Conservation (phyloP, 1,284 basidiomycete species). For the Omphalotus olearius region DNA sequence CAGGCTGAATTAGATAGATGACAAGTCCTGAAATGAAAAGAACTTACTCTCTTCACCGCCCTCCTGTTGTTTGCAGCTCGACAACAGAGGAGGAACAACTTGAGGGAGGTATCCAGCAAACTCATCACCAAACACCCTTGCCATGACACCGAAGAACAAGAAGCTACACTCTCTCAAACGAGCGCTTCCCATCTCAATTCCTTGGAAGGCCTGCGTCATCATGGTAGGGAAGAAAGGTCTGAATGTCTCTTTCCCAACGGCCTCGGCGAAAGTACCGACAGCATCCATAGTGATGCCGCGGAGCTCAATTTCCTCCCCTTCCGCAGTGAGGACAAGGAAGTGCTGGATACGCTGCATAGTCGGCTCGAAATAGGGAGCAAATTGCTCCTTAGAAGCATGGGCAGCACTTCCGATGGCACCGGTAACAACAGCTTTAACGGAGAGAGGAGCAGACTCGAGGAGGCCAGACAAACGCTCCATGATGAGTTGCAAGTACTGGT, state of each 20-base stretch:
- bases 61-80: conserved; percentile 85
- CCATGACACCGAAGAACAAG: conserved; percentile 98
- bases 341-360: conserved; percentile 89
- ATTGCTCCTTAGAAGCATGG: conserved; percentile 92
- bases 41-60: conserved; percentile 64
- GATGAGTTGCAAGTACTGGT: conserved; percentile 89
- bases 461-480: conserved; percentile 94
- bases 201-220: conserved; percentile 95
- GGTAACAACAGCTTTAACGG: conserved; percentile 94
- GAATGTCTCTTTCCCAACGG: conserved; percentile 93
- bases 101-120: conserved; percentile 86
- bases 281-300: conserved; percentile 99
- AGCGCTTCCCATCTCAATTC: conserved; percentile 83
- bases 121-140: conserved; percentile 92
- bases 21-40: conserved; percentile 1
- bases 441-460: conserved; percentile 81
- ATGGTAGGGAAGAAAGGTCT: conserved; percentile 92
- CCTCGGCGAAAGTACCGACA: conserved; percentile 96
- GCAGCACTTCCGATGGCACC: conserved; percentile 98
- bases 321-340: conserved; percentile 78
- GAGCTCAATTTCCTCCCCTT: conserved; percentile 89
- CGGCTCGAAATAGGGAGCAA: conserved; percentile 93
- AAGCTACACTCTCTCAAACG: conserved; percentile 95
- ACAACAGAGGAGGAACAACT: conserved; percentile 85
- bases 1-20: not conserved